A percentile compares a stretch with the other conserved stretches of the same genome.
These are phyloP conservation scores for Hygrophila difformis DNA, from an alignment of 257 asterid species.

Conservation along the genomic window DNA sequence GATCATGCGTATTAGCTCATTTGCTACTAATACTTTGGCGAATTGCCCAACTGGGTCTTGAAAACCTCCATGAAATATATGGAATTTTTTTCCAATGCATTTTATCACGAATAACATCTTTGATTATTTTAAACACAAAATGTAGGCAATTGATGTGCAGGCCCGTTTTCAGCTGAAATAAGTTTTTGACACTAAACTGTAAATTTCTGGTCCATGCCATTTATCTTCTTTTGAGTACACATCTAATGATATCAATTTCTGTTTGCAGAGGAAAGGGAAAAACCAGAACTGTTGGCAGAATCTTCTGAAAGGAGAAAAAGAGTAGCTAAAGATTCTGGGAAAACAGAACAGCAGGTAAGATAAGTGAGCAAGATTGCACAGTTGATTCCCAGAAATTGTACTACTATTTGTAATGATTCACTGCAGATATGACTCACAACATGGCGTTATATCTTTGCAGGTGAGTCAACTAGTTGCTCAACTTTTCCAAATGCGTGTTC, in stretches of 20 bases:
- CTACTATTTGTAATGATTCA: too few relatives aligned
- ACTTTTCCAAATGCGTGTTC: slow-evolving; percentile 92
- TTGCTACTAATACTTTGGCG: background rate
- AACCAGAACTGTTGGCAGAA: slow-evolving; percentile 90
- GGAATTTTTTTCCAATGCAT: background rate
- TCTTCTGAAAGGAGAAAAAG: slow-evolving; percentile 73
- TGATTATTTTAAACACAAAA: too few relatives aligned
- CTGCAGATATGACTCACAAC: too few relatives aligned
- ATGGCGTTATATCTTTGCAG: slow-evolving; percentile 25
- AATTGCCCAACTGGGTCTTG: slow-evolving; percentile 4
- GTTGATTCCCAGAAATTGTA: slow-evolving; percentile 11
- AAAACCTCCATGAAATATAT: background rate
- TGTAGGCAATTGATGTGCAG: slow-evolving; percentile 3
- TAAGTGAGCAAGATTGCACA: background rate
- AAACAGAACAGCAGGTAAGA: slow-evolving; percentile 88
- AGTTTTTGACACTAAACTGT: background rate
- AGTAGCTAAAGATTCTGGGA: slow-evolving; percentile 81
- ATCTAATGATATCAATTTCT: slow-evolving; percentile 20
- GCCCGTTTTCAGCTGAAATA: background rate
- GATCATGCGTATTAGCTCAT: slow-evolving; percentile 6
- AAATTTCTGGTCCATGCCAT: too few relatives aligned
- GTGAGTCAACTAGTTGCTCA: slow-evolving; percentile 94
- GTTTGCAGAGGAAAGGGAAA: slow-evolving; percentile 87
- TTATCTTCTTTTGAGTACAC: background rate
- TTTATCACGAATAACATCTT: too few relatives aligned